These are phyloP conservation scores for Candida sojae DNA, from an alignment of 1,139 yeast genomes.

Conservation along the genomic window DNA sequence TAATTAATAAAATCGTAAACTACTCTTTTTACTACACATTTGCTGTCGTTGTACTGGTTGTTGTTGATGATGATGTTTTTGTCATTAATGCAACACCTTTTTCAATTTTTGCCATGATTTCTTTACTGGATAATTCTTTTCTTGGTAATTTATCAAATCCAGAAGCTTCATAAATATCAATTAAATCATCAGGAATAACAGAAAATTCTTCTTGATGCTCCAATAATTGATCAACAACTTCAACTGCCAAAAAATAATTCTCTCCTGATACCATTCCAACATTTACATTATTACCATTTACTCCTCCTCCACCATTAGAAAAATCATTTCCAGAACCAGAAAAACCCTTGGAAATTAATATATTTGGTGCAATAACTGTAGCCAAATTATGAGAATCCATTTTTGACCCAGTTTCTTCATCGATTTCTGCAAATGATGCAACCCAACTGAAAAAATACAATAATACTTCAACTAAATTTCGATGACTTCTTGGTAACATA, in stretches of 20 bases:
- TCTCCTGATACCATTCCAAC: slow-evolving; percentile 47
- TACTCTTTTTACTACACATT: no score
- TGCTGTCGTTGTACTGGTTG: slow-evolving; percentile 5
- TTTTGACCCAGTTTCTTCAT: slow-evolving; percentile 86
- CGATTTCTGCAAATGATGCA: slow-evolving; percentile 89
- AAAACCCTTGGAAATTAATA: slow-evolving; percentile 56
- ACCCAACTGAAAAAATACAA: slow-evolving; percentile 92
- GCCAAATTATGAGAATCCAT: slow-evolving; percentile 97
- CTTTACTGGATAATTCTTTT: slow-evolving; percentile 33
- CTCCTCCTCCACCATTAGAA: slow-evolving; percentile 15
- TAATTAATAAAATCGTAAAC: no score
- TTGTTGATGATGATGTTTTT: background rate
- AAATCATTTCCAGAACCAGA: slow-evolving; percentile 15
- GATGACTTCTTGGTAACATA: slow-evolving; percentile 76
- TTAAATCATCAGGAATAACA: slow-evolving; percentile 65
- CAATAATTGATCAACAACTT: slow-evolving; percentile 82
- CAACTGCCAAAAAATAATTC: slow-evolving; percentile 85
- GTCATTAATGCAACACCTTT: slow-evolving; percentile 15
- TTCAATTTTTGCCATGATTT: slow-evolving; percentile 36
- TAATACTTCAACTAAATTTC: slow-evolving; percentile 86
- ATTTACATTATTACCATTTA: slow-evolving; percentile 39
- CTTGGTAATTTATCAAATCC: slow-evolving; percentile 22
- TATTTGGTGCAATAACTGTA: slow-evolving; percentile 93
- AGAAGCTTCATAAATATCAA: slow-evolving; percentile 38
- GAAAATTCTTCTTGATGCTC: slow-evolving; percentile 82